Conservation (phyloP, 192 early-diverging fungal genomes). For the Coemansia sp. region DNA sequence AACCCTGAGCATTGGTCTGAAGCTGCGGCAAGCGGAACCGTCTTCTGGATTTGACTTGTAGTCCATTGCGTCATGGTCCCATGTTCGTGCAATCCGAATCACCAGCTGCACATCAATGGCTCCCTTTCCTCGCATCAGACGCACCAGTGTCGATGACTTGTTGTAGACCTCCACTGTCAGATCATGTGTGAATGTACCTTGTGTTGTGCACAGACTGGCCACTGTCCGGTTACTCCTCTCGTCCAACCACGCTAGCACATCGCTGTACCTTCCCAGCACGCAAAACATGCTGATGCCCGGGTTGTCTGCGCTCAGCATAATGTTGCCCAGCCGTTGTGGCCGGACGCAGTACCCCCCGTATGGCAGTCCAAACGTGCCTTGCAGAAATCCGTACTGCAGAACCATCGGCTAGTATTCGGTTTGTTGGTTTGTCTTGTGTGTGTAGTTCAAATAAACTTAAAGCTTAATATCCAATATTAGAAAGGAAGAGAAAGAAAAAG, state of each 20-base stretch:
- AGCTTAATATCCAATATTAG: background rate
- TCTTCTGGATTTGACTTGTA: background rate
- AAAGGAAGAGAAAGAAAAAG: no score
- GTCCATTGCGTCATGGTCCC: conserved; percentile 19
- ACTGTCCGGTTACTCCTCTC: conserved; percentile 15
- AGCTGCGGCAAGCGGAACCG: conserved; percentile 12
- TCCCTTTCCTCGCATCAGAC: conserved; percentile 20
- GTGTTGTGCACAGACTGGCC: conserved; percentile 15
- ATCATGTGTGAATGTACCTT: conserved; percentile 47
- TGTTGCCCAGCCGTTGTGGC: conserved; percentile 15
- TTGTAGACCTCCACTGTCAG: conserved; percentile 39
- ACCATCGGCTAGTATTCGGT: background rate
- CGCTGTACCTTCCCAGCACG: conserved; percentile 30
- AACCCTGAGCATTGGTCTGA: conserved; percentile 42
- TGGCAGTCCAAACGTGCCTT: conserved; percentile 50
- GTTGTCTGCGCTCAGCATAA: conserved; percentile 31
- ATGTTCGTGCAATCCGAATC: conserved; percentile 40
- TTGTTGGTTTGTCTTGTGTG: background rate
- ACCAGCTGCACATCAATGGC: conserved; percentile 32
- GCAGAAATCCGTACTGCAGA: conserved; percentile 46
- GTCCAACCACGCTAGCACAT: conserved; percentile 34
- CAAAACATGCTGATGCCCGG: conserved; percentile 38
- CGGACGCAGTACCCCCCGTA: conserved; percentile 52
- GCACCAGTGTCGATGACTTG: conserved; percentile 17
- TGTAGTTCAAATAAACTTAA: background rate